Evolutionary conservation across 1,139 yeast genomes (phyloP).

Genomic region (Chernovozyma aurita): DNA sequence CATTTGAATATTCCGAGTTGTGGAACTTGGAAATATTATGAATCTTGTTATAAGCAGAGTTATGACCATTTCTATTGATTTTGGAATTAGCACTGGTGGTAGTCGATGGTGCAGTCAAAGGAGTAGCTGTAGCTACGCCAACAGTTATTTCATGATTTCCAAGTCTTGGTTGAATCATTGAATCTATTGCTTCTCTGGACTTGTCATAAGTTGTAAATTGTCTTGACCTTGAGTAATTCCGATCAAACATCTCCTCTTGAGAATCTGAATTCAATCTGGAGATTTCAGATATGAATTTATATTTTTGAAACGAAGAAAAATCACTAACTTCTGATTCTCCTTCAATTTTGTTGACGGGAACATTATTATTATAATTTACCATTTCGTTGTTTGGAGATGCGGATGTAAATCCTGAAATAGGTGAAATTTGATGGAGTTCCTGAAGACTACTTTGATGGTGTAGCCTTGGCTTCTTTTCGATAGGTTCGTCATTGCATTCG

Average conservation of each 20-base stretch:
- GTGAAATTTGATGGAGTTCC: background rate
- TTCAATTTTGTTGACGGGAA: background rate
- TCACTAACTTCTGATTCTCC: conserved; percentile 5
- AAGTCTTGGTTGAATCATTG: conserved; percentile 34
- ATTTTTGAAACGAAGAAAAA: conserved; percentile 1
- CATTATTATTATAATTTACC: conserved; percentile 1
- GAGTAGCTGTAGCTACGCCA: background rate
- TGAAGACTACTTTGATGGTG: background rate
- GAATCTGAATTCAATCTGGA: conserved; percentile 32
- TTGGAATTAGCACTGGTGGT: background rate
- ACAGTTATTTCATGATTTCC: background rate
- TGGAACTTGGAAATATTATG: background rate
- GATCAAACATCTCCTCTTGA: conserved; percentile 29
- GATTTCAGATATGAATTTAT: conserved; percentile 32
- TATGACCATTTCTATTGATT: no score
- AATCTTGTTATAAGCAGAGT: background rate
- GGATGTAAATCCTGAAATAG: conserved; percentile 1
- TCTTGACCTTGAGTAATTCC: conserved; percentile 30
- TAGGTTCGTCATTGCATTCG: background rate
- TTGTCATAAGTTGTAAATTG: conserved; percentile 29
- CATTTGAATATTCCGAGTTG: background rate
- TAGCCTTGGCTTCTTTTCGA: background rate
- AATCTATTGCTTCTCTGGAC: conserved; percentile 35
- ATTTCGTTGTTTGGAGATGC: conserved; percentile 5
- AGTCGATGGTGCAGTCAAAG: background rate